Evolutionary conservation across 2,329 filamentous ascomycete species (phyloP), one percentile per base, ranked within the genome.

Genomic region (Magnaporthiopsis rhizophila): DNA sequence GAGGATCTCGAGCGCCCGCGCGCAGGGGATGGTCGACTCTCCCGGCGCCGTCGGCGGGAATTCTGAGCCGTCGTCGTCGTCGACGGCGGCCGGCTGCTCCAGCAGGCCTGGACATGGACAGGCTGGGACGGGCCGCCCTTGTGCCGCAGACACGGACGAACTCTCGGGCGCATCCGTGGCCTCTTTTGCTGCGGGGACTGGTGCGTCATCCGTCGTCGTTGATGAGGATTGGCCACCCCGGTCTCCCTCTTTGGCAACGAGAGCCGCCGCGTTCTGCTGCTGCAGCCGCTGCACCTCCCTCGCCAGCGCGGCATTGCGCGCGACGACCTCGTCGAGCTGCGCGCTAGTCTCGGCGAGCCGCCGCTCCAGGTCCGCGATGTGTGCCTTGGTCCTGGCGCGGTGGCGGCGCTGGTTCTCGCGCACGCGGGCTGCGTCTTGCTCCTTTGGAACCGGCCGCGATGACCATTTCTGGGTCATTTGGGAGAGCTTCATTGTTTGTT

Each of bases 321-420:
- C 61, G 21, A 72, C 63, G 1, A 70, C 71, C n/a, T 69, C 65
- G 24, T 69, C 62, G 7, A 72, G 68, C 21, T 62, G 62, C 13
- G 21, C 61, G 59, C 68, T 67, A 0, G 68, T 69, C 30, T 68
- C 65, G 7, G 38, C 61, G 7, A 77, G 70, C 8, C 67, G 65
- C 24, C 69, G 64, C 67, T 80, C 78, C 1, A 81, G 70, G 0
- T 74, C 72, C 1, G 73, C 69, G 32, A 82, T 74, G 53, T 75
- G 73, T 53, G 74, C 72, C 60, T 76, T 78, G 58, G 76, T 74
- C 36, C 77, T 72, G 11, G 79, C 79, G 5, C 81, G 78, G 67
- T 83, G 80, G 30, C 80, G 76, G 56, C 81, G 77, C 68, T 83
- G 80, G 67, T 83, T 83, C 59, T 83, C 77, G n/a, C 80, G 79